Percentiles rank a stretch among this genome's conserved stretches.
phyloP scores from a whole-genome alignment of 169 alveolate species.

The Eimeria zaria region DNA sequence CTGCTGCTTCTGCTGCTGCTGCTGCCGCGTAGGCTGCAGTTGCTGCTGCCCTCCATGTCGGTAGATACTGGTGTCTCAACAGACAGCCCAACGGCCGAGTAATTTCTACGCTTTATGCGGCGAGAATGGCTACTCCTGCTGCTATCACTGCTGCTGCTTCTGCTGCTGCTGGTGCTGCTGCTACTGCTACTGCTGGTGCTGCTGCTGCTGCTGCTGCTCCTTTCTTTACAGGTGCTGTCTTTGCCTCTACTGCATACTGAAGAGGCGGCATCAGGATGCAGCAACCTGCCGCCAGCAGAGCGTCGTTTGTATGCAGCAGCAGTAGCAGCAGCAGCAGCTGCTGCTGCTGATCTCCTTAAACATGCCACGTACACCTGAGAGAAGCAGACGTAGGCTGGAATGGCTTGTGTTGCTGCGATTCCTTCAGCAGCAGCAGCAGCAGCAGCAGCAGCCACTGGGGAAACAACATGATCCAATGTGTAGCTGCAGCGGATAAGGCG shows the following conservation, averaged over 20 bases:
- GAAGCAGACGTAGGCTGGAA: conserved; percentile 34
- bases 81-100: neutral
- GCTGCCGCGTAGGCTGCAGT: conserved; percentile 17
- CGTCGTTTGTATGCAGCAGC: neutral
- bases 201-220: conserved; percentile 16
- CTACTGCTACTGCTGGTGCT: conserved; percentile 12
- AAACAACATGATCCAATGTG: neutral
- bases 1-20: conserved; percentile 63
- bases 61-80: neutral
- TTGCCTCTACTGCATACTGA: neutral
- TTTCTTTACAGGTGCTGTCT: neutral
- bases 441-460: conserved; percentile 72
- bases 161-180: conserved; percentile 1
- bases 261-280: neutral
- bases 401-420: conserved; percentile 1
- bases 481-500: conserved; percentile 46
- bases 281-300: neutral
- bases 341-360: conserved; percentile 18
- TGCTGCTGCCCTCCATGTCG: neutral
- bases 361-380: conserved; percentile 47
- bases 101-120: neutral
- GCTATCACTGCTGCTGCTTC: conserved; percentile 68
- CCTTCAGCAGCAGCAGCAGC: conserved; percentile 54
- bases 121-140: neutral
- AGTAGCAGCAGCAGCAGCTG: conserved; percentile 22